A percentile compares a stretch with the other conserved stretches of the same genome.
Evolutionary conservation across 345 rosid species (phyloP).

Genomic region (Populus nigra): DNA sequence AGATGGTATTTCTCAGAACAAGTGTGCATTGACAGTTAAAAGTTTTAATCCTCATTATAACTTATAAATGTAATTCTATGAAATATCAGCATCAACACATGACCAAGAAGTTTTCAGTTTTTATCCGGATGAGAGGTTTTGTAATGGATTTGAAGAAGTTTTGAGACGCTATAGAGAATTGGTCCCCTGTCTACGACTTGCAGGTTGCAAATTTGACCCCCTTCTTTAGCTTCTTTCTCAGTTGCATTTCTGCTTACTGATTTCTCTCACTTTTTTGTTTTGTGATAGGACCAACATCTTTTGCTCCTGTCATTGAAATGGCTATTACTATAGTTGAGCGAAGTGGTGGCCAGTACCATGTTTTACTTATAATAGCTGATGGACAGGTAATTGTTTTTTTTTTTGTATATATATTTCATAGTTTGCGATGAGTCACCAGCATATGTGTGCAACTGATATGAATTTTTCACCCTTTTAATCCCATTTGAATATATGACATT

Average conservation of each 20-base stretch:
- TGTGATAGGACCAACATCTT: conserved; percentile 86
- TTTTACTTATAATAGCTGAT: conserved; percentile 85
- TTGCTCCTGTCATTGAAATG: conserved; percentile 93
- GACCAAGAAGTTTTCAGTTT: conserved; percentile 96
- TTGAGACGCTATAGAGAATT: conserved; percentile 69
- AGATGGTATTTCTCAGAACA: conserved; percentile 39
- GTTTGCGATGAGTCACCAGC: neutral
- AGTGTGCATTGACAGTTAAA: neutral
- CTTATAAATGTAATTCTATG: neutral
- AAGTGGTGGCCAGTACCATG: conserved; percentile 94
- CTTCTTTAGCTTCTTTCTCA: neutral
- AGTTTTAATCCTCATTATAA: neutral
- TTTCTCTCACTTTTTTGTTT: neutral
- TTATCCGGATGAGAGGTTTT: conserved; percentile 55
- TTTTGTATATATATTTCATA: neutral
- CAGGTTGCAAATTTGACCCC: conserved; percentile 46
- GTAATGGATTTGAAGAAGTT: conserved; percentile 89
- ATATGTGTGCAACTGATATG: conserved; percentile 1
- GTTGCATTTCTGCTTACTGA: neutral
- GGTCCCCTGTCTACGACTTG: conserved; percentile 73
- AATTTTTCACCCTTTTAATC: neutral
- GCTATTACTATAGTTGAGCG: conserved; percentile 88
- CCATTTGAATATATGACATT: neutral
- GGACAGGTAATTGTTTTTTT: conserved; percentile 65
- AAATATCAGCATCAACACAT: conserved; percentile 71